Conservation (phyloP, 2,329 filamentous ascomycete species). For the Hymenoscyphus fructigenus region DNA sequence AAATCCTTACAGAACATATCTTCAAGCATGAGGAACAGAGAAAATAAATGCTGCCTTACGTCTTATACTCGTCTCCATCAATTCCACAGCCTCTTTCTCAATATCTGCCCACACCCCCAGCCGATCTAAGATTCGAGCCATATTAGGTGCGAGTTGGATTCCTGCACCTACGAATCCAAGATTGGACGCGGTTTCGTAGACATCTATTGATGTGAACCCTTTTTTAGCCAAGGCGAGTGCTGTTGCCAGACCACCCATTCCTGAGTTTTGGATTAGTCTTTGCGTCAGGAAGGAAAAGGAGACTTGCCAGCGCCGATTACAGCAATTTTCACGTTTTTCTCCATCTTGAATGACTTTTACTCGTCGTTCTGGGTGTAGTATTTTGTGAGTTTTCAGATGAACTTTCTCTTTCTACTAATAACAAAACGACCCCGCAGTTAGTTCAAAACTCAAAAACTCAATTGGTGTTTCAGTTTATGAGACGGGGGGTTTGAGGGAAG, state of each 20-base stretch:
- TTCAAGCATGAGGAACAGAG: background rate
- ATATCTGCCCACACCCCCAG: constrained; percentile 73
- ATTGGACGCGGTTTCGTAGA: constrained; percentile 71
- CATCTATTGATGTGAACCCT: constrained; percentile 70
- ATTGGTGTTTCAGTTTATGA: too few relatives aligned
- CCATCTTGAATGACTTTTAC: constrained; percentile 6
- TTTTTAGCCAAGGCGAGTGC: constrained; percentile 73
- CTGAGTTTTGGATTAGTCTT: constrained; percentile 40
- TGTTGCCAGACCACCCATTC: constrained; percentile 75
- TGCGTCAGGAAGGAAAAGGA: background rate
- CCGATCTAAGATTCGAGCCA: constrained; percentile 71
- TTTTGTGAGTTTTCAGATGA: background rate
- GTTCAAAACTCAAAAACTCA: too few relatives aligned
- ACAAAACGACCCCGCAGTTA: too few relatives aligned
- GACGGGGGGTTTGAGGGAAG: too few relatives aligned
- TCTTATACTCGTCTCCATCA: constrained; percentile 71
- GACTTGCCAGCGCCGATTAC: constrained; percentile 8
- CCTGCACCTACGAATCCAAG: constrained; percentile 82
- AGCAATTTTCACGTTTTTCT: constrained; percentile 10
- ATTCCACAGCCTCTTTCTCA: constrained; percentile 66
- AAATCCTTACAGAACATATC: constrained; percentile 5
- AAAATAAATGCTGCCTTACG: constrained; percentile 41
- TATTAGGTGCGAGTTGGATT: constrained; percentile 81
- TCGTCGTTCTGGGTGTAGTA: background rate
- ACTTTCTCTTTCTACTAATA: too few relatives aligned